Evolutionary conservation across 2,329 filamentous ascomycete species (phyloP).

Genomic region (Hymenoscyphus repandus): DNA sequence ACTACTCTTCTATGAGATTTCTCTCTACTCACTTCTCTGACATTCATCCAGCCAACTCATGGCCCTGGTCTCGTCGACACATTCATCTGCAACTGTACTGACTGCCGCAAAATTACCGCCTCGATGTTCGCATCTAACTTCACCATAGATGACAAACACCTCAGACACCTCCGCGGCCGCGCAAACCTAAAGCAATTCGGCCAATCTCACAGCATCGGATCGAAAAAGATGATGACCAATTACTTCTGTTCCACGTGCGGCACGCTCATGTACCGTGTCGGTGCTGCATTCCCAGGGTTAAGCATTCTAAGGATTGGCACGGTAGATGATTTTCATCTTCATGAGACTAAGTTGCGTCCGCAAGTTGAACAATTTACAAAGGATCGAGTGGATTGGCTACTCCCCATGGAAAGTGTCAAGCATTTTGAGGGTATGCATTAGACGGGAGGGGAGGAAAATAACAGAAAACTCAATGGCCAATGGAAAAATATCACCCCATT

Average conservation of each 20-base stretch:
- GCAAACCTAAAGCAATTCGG: slow-evolving; percentile 39
- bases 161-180: slow-evolving; percentile 45
- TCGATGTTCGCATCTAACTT: slow-evolving; percentile 60
- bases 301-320: slow-evolving; percentile 51
- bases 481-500: too few species aligned
- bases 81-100: slow-evolving; percentile 56
- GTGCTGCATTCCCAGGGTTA: slow-evolving; percentile 38
- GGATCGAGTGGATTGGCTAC: slow-evolving; percentile 43
- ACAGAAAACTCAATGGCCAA: too few species aligned
- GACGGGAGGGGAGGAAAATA: too few species aligned
- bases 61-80: slow-evolving; percentile 41
- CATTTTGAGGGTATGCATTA: slow-evolving; percentile 4
- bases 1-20: neutral
- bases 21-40: neutral
- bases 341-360: slow-evolving; percentile 51
- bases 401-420: neutral
- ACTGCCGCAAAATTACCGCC: slow-evolving; percentile 58
- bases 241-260: slow-evolving; percentile 55
- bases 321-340: slow-evolving; percentile 53
- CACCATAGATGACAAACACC: slow-evolving; percentile 38
- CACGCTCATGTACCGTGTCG: slow-evolving; percentile 51
- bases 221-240: slow-evolving; percentile 51
- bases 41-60: slow-evolving; percentile 36
- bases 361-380: slow-evolving; percentile 46
- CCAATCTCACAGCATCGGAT: slow-evolving; percentile 41